These are phyloP conservation scores for Limnanthes douglasii DNA, from an alignment of 345 rosid species.

Conservation along the genomic window DNA sequence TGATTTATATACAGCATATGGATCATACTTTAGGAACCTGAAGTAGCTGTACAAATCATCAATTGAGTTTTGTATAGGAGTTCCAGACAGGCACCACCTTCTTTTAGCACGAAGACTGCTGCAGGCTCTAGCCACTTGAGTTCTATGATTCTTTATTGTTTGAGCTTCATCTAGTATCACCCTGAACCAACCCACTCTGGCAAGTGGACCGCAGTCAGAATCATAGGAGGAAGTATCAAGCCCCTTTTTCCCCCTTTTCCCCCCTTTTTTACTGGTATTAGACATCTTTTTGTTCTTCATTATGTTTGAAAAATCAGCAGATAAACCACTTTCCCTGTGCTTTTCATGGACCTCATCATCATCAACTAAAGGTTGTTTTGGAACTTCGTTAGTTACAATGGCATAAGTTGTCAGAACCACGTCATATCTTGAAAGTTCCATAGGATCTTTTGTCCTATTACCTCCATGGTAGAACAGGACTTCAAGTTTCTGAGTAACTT, in stretches of 20 bases:
- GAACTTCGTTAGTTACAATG: conserved; percentile 84
- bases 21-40: conserved; percentile 84
- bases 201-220: conserved; percentile 54
- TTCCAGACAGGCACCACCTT: conserved; percentile 99
- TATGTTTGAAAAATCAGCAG: conserved; percentile 41
- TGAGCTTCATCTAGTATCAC: conserved; percentile 97
- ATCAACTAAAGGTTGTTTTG: conserved; percentile 66
- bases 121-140: conserved; percentile 97
- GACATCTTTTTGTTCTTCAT: conserved; percentile 38
- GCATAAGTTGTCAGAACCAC: conserved; percentile 89
- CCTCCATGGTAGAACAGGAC: conserved; percentile 80
- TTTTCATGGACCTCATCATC: conserved; percentile 67
- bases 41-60: conserved; percentile 96
- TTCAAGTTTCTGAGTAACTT: conserved; percentile 61
- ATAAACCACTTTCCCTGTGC: conserved; percentile 46
- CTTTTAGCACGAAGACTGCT: conserved; percentile 88
- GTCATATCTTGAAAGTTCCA: conserved; percentile 70
- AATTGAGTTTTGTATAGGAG: conserved; percentile 84
- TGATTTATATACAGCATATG: conserved; percentile 52
- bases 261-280: conserved; percentile 32
- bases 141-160: conserved; percentile 93
- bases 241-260: conserved; percentile 53
- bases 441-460: conserved; percentile 76
- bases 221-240: conserved; percentile 38
- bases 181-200: conserved; percentile 72